Evolutionary conservation across 1,139 yeast genomes (phyloP).

Genomic region (Zygoascus hellenicus): DNA sequence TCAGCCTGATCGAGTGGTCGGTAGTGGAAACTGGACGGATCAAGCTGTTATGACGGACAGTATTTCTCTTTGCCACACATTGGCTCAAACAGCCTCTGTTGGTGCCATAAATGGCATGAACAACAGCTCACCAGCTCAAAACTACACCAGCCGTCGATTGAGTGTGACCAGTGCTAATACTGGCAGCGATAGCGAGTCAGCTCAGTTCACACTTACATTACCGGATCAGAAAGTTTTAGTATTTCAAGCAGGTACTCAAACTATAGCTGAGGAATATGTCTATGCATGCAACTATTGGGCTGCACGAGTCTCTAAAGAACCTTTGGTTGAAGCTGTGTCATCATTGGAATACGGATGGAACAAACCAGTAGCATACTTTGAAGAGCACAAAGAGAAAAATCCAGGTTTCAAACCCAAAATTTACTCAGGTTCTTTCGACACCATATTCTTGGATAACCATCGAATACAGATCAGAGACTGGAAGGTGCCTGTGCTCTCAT

Average conservation of each 20-base stretch:
- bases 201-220: constrained; percentile 34
- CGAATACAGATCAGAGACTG: constrained; percentile 29
- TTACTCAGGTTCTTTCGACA: constrained; percentile 15
- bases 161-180: constrained; percentile 1
- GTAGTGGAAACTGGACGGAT: constrained; percentile 64
- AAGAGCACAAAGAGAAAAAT: neutral
- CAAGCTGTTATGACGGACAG: constrained; percentile 32
- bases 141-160: constrained; percentile 2
- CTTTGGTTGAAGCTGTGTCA: constrained; percentile 55
- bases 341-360: constrained; percentile 84
- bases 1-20: constrained; percentile 33
- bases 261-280: constrained; percentile 65
- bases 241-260: constrained; percentile 53
- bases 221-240: constrained; percentile 33
- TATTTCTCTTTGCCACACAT: constrained; percentile 30
- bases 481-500: constrained; percentile 30
- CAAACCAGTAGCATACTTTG: constrained; percentile 24
- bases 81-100: constrained; percentile 26
- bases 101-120: constrained; percentile 8
- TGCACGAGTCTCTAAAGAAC: constrained; percentile 74
- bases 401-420: constrained; percentile 5
- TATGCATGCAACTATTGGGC: constrained; percentile 89
- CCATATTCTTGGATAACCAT: constrained; percentile 22
- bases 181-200: constrained; percentile 13
- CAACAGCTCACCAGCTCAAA: neutral